Percentiles rank a stretch among this genome's conserved stretches.
phyloP scores from a whole-genome alignment of 441 rosid species.

The Gossypium schwendimanii region DNA sequence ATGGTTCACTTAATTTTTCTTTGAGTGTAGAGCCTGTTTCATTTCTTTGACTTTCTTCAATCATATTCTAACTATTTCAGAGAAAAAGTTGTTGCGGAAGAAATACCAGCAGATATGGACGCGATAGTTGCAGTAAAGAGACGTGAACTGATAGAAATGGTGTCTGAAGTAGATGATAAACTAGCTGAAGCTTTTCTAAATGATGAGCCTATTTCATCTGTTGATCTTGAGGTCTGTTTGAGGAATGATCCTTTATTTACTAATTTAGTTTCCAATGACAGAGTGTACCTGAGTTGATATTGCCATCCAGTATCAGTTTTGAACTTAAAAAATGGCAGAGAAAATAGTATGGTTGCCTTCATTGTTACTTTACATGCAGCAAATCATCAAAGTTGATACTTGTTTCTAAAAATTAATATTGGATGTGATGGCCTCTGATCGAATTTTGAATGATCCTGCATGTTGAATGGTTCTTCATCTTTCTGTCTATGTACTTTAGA shows the following conservation, averaged over 20 bases:
- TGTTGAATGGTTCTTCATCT: neutral
- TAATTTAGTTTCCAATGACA: neutral
- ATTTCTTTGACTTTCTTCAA: neutral
- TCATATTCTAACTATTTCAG: slow-evolving; percentile 35
- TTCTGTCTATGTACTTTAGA: neutral
- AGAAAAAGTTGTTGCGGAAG: slow-evolving; percentile 67
- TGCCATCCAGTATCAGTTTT: neutral
- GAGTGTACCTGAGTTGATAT: neutral
- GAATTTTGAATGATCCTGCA: neutral
- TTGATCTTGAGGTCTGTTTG: slow-evolving; percentile 71
- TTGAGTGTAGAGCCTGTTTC: slow-evolving; percentile 16
- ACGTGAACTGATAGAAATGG: slow-evolving; percentile 71
- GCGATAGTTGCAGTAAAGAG: slow-evolving; percentile 73
- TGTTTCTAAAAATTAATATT: neutral
- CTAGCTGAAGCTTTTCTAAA: slow-evolving; percentile 83
- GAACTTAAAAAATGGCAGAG: neutral
- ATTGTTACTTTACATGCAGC: neutral
- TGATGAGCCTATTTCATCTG: slow-evolving; percentile 74
- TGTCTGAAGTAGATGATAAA: slow-evolving; percentile 92
- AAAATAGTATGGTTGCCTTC: neutral
- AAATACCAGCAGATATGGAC: slow-evolving; percentile 74
- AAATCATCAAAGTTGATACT: neutral
- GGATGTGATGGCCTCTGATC: neutral
- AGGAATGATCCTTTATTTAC: neutral
- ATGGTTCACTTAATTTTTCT: slow-evolving; percentile 2